phyloP scores from a whole-genome alignment of 768 basidiomycete species.

The Termitomyces sp. region DNA sequence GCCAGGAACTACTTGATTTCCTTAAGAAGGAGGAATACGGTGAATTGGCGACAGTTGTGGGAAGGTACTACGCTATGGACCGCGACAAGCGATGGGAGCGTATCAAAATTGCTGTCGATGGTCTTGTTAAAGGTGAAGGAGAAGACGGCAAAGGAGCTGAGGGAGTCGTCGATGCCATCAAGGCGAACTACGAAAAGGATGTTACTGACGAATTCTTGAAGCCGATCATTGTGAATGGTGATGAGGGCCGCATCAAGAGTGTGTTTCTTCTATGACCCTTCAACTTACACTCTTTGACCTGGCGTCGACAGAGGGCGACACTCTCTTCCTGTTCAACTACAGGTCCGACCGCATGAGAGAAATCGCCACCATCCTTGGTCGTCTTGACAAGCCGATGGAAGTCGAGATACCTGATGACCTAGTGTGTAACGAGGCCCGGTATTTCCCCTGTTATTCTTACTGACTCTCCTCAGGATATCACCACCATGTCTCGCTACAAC shows the following conservation, averaged over 20 bases:
- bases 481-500: constrained; percentile 94
- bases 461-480: constrained; percentile 55
- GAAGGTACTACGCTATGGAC: constrained; percentile 96
- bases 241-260: constrained; percentile 80
- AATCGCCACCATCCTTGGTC: constrained; percentile 76
- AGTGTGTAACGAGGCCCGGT: constrained; percentile 35
- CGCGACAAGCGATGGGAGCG: constrained; percentile 97
- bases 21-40: constrained; percentile 75
- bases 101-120: constrained; percentile 85
- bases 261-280: constrained; percentile 8
- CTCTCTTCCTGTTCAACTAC: constrained; percentile 96
- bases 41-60: constrained; percentile 80
- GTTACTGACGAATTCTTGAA: constrained; percentile 96
- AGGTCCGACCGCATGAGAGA: constrained; percentile 96
- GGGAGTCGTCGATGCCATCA: constrained; percentile 43
- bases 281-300: not conserved
- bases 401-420: constrained; percentile 77
- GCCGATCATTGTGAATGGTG: constrained; percentile 85
- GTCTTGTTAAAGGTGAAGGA: constrained; percentile 70
- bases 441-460: not conserved
- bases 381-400: constrained; percentile 82
- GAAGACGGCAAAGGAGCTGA: constrained; percentile 46
- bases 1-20: constrained; percentile 73
- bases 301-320: constrained; percentile 63
- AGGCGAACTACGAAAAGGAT: constrained; percentile 75